These are phyloP conservation scores for Candida schatavii DNA, from an alignment of 805 yeast genomes.

Conservation along the genomic window DNA sequence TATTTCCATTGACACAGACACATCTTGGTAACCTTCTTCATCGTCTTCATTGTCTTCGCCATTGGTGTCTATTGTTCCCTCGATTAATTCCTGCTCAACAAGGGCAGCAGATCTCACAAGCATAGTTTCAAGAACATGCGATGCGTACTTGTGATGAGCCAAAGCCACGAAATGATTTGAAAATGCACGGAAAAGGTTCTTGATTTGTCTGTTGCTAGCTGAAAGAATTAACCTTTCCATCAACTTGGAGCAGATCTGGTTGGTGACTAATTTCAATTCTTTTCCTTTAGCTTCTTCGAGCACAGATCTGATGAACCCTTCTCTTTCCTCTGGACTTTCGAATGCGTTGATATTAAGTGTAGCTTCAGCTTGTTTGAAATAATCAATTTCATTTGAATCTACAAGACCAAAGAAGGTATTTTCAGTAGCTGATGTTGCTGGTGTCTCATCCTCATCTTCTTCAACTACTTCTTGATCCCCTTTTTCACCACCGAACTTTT, in stretches of 20 bases:
- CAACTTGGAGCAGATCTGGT: slow-evolving; percentile 91
- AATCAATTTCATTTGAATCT: slow-evolving; percentile 80
- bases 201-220: slow-evolving; percentile 64
- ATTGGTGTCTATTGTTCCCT: slow-evolving; percentile 32
- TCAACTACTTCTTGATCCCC: slow-evolving; percentile 11
- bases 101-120: slow-evolving; percentile 71
- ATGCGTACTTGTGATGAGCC: slow-evolving; percentile 84
- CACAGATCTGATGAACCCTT: slow-evolving; percentile 70
- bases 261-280: slow-evolving; percentile 87
- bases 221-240: slow-evolving; percentile 79
- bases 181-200: slow-evolving; percentile 62
- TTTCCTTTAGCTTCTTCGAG: slow-evolving; percentile 85
- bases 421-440: slow-evolving; percentile 9
- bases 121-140: slow-evolving; percentile 89
- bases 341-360: slow-evolving; percentile 80
- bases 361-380: slow-evolving; percentile 90
- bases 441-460: slow-evolving; percentile 7
- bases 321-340: slow-evolving; percentile 66
- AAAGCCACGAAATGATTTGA: slow-evolving; percentile 72
- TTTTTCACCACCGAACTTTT: background rate
- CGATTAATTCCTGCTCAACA: slow-evolving; percentile 67
- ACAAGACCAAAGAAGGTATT: slow-evolving; percentile 79
- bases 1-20: slow-evolving; percentile 58
- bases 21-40: slow-evolving; percentile 34
- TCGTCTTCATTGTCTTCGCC: slow-evolving; percentile 22